A percentile compares a stretch with the other conserved stretches of the same genome.
These are phyloP conservation scores for Tetracentron sinense DNA, from an alignment of 164 flowering plant genomes.

Conservation along the genomic window DNA sequence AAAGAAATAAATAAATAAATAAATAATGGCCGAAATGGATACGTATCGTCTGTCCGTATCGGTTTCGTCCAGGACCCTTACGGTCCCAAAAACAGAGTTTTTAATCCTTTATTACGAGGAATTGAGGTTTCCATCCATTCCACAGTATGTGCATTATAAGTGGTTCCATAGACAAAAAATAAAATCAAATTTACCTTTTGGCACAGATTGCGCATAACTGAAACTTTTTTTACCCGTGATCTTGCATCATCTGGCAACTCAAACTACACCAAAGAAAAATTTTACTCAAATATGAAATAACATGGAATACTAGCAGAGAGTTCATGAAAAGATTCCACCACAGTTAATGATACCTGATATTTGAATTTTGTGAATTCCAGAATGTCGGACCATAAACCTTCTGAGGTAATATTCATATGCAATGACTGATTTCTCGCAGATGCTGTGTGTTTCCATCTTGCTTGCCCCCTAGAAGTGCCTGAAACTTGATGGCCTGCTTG, in stretches of 20 bases:
- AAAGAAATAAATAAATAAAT: too few relatives aligned
- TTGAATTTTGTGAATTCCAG: conserved; percentile 73
- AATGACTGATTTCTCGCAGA: conserved; percentile 41
- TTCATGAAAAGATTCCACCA: neutral
- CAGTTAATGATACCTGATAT: conserved; percentile 65
- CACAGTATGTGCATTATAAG: neutral
- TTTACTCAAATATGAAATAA: neutral
- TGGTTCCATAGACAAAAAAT: neutral
- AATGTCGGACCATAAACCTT: conserved; percentile 79
- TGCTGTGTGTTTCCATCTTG: conserved; percentile 41
- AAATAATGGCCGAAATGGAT: too few relatives aligned
- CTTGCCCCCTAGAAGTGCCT: conserved; percentile 49
- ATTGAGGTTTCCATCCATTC: neutral
- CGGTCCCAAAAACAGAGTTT: too few relatives aligned
- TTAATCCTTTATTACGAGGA: too few relatives aligned
- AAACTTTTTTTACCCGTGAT: conserved; percentile 57
- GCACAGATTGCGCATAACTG: conserved; percentile 85
- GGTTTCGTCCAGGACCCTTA: too few relatives aligned
- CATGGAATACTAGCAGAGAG: neutral
- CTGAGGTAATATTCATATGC: conserved; percentile 52
- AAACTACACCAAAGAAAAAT: conserved; percentile 48
- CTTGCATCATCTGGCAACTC: conserved; percentile 75
- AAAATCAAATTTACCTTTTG: conserved; percentile 63
- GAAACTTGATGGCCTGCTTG: conserved; percentile 43
- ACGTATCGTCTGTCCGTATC: too few relatives aligned